Base-by-base conservation (phyloP, 129 eudicot genomes). In the Heracleum sosnowskyi region DNA sequence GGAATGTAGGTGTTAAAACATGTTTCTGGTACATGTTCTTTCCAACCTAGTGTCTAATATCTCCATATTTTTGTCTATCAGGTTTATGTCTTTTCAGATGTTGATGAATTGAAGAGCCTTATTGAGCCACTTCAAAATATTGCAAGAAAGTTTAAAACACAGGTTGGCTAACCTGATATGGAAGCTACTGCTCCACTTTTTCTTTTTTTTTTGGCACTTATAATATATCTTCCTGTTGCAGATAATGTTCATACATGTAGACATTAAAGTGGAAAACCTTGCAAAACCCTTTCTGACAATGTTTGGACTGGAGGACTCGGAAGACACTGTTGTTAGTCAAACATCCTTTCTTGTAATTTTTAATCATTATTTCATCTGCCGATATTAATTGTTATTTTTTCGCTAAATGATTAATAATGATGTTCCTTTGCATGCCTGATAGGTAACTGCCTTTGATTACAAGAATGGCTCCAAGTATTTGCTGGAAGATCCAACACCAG, bases 271-370 rank as follows among this genome's bases (percentile, higher is more conserved):
- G 35, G 97, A 91, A 28, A 94, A 94, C 83, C 93, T 94, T 51
- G 97, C 98, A 78, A 94, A 94, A 77, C 97, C 98, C 12, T 94
- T 94, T 85, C 66, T 94, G 62, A 91, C 96, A 82, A 79, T 94
- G 75, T 87, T 91, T 77, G 98, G 97, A 69, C 90, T 88, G 39
- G 98, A 94, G 85, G 97, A 94, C 29, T 94, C 97, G 24, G 81
- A 91, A 57, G 92, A 89, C 53, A 84, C 92, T 9, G 91, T 85
- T 81, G 98, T 94, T 80, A 91, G 96, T 79, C 51, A 51, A 74
- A 75, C 49, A 39, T 29, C 49, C 76, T 78, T 53, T 46, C 9
- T 1, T 79, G 70, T 71, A 37, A 29, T 36, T 79, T 36, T 51
- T 0, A 60, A 64, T 81, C 60, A 9, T 44, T 63, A 12, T 46